Conservation (phyloP, 2,329 filamentous ascomycete genomes). For the Scedosporium boydii region DNA sequence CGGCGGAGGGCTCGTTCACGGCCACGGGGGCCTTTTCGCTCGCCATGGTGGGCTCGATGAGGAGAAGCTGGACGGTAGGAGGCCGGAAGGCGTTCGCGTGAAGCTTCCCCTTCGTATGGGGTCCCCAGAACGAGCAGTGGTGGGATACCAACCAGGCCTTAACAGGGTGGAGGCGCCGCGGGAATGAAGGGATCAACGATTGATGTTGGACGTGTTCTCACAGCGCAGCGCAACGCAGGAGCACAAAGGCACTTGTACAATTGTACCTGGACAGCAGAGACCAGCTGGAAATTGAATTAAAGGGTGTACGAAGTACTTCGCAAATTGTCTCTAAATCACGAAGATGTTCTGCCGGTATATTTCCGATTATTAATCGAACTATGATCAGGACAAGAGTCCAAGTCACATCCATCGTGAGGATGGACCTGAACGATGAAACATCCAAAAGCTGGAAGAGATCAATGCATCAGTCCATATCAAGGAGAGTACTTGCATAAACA, state of each 20-base stretch:
- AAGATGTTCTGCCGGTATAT: not conserved
- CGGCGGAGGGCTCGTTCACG: conserved; percentile 1
- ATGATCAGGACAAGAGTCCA: too few species aligned
- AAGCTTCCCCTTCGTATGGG: not conserved
- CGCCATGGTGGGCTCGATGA: not conserved
- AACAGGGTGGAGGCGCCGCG: not conserved
- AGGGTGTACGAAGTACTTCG: too few species aligned
- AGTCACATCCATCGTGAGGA: too few species aligned
- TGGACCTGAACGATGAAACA: too few species aligned
- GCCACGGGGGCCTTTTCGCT: not conserved
- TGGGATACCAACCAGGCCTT: not conserved
- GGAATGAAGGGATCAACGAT: not conserved
- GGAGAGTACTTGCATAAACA: too few species aligned
- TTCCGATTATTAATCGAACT: not conserved
- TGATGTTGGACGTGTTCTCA: not conserved
- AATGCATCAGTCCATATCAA: too few species aligned
- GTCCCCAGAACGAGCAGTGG: not conserved
- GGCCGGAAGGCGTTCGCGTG: not conserved
- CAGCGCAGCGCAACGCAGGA: not conserved
- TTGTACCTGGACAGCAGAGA: too few species aligned
- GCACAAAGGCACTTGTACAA: too few species aligned
- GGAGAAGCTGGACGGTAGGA: not conserved
- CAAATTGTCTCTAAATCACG: too few species aligned
- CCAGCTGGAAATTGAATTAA: too few species aligned
- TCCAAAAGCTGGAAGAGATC: too few species aligned